Evolutionary conservation across 495 filamentous ascomycete species (phyloP).

Genomic region (Trichoderma virens): DNA sequence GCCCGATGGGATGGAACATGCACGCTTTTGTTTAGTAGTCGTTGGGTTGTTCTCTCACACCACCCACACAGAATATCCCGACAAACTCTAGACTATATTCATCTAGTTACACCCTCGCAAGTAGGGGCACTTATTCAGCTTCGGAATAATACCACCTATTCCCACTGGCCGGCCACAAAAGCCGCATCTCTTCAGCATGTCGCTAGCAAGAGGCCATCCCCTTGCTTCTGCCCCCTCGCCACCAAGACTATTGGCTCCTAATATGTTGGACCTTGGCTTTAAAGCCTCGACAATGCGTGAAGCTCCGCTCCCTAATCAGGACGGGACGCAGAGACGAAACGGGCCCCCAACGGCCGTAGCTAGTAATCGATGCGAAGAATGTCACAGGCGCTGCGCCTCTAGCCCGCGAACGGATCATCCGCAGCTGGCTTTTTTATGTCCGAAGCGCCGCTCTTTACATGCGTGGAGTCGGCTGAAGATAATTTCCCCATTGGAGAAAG

Average conservation of each 20-base stretch:
- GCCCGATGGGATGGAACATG: background rate
- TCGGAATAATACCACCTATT: background rate
- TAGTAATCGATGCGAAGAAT: background rate
- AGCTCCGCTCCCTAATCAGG: background rate
- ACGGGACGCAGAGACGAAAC: too few species aligned
- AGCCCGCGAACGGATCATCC: background rate
- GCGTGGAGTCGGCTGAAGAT: background rate
- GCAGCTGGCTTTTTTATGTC: background rate
- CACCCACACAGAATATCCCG: background rate
- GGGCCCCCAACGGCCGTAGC: background rate
- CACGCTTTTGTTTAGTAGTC: background rate
- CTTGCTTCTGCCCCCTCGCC: background rate
- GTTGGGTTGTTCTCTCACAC: background rate
- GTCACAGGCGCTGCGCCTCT: background rate
- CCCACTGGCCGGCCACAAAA: background rate
- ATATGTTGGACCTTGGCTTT: background rate
- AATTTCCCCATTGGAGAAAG: background rate
- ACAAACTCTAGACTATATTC: slow-evolving; percentile 2
- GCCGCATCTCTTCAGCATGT: background rate
- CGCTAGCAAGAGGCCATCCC: background rate
- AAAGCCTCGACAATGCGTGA: background rate
- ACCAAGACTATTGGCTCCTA: background rate
- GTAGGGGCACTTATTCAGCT: background rate
- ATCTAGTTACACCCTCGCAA: background rate
- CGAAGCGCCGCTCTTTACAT: slow-evolving; percentile 1